A percentile compares a stretch with the other conserved stretches of the same genome.
phyloP scores from a whole-genome alignment of 192 early-diverging fungal species.

The Backusella circina region DNA sequence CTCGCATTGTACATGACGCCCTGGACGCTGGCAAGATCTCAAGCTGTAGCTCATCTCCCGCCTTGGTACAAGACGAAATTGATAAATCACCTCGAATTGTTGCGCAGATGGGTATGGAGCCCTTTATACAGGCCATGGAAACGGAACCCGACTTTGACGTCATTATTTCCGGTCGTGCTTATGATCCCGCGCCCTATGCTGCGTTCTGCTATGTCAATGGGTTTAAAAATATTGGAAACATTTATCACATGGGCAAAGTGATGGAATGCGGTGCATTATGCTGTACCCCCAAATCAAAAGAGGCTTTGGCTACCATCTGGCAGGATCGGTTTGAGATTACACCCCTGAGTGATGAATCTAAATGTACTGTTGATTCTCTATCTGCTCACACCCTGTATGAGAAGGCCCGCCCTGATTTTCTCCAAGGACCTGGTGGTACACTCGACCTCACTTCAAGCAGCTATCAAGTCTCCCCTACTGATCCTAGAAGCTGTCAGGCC shows the following conservation, averaged over 20 bases:
- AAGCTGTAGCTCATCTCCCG: background rate
- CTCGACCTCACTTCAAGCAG: slow-evolving; percentile 5
- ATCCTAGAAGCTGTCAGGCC: background rate
- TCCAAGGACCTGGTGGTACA: slow-evolving; percentile 15
- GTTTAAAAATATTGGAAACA: slow-evolving; percentile 7
- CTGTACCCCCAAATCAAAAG: slow-evolving; percentile 10
- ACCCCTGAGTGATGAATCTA: background rate
- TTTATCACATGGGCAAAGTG: slow-evolving; percentile 21
- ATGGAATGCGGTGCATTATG: slow-evolving; percentile 22
- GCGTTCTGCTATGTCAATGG: slow-evolving; percentile 10
- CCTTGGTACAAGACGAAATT: background rate
- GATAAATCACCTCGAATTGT: background rate
- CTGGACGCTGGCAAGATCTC: background rate
- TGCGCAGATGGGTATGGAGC: slow-evolving; percentile 21
- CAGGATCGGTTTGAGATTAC: background rate
- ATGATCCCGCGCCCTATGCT: slow-evolving; percentile 19
- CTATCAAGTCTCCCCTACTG: background rate
- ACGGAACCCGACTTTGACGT: slow-evolving; percentile 10
- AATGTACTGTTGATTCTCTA: slow-evolving; percentile 1
- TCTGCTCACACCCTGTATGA: slow-evolving; percentile 20
- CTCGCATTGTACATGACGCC: background rate
- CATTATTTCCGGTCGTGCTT: slow-evolving; percentile 15
- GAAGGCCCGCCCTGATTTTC: slow-evolving; percentile 9
- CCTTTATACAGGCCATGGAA: slow-evolving; percentile 6
- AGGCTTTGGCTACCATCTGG: slow-evolving; percentile 11